Base-by-base conservation (phyloP, 768 basidiomycete species). In the Pisolithus orientalis region DNA sequence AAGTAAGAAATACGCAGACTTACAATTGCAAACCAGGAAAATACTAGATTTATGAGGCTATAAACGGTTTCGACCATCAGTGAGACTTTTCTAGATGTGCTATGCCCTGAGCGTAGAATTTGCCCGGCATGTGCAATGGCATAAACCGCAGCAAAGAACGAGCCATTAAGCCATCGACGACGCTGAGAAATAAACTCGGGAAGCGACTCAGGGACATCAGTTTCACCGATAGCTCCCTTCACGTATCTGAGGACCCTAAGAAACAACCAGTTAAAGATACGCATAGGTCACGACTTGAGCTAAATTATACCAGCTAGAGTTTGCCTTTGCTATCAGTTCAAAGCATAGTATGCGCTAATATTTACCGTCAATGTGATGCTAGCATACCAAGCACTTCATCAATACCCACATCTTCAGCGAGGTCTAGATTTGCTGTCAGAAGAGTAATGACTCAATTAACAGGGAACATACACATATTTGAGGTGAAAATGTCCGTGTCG, bases 241-340 rank as follows among this genome's bases (percentile, higher is more conserved):
- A 98, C 94, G 62, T 96, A 99, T 76, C 89, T 91, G 48, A 99
- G 79, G n/a, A 91, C 77, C 95, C 95, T 96, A 56, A 59, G 62
- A 59, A 58, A 47, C 34, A 39, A 29, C 38, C 59, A 14, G 59
- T 56, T 34, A 53, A 52, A 13, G 9, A 52, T 21, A 17, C n/a
- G 5, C 40, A 47, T 8, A 28, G 14, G 5, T 3, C 8, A 47
- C 11, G 16, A n/a, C 29, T 24, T 31, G 1, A 37, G 21, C 2
- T 43, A 64, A 65, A 28, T 60, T 74, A 50, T 53, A 87, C 88
- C 93, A 90, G 68, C 79, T 80, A n/a, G 78, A 83, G 62, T 90
- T 86, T 7, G 80, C 72, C 63, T 87, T 88, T 3, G 87, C 86
- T 17, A 90, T 79, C 24, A 90, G 77, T 64, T 88, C 86, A 54